Evolutionary conservation across 257 asterid species (phyloP), one percentile per base, ranked within the genome.

Genomic region (Lavandula angustifolia): DNA sequence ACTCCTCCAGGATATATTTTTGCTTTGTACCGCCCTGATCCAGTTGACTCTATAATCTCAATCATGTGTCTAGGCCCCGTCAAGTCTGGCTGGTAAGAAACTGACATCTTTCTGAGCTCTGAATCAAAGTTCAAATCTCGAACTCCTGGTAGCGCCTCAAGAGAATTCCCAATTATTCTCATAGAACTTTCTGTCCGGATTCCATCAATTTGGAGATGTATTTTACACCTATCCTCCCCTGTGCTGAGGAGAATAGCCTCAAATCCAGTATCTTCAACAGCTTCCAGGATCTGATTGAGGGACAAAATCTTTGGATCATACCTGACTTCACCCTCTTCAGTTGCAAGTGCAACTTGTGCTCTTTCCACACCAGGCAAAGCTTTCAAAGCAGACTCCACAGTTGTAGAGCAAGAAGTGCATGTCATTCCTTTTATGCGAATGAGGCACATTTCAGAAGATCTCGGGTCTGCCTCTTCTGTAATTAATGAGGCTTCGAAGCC

Each of bases 41-140:
- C 85, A 62, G 79, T 62, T 1, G 85, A 73, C 48, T 79, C 80
- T 5, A 85, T 69, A 6, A 70, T 52, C n/a, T 63, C 37, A 6
- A 86, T 84, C 16, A 86, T 77, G 56, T 78, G 68, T 63, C 94
- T 70, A 0, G 95, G 95, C 29, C 95, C 91, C 4, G 78, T 80
- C 59, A 83, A 55, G 58, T 79, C 87, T 9, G 94, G 80, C 34
- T 68, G 77, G 73, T 83, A 85, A 32, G 73, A 61, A 55, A 83
- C 37, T 3, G 89, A 71, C 7, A 85, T 1, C 68, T 76, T 85
- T 1, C 53, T 68, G 2, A 73, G 74, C 52, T 74, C 80, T 7
- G 62, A 47, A 13, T 75, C 73, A 29, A 74, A 70, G 68, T 64
- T 51, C 12, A 74, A 18, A 7, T 79, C 84, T 29, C 72, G 74